phyloP scores from a whole-genome alignment of 108 stramenopile genomes.

The Chaetoceros muelleri region DNA sequence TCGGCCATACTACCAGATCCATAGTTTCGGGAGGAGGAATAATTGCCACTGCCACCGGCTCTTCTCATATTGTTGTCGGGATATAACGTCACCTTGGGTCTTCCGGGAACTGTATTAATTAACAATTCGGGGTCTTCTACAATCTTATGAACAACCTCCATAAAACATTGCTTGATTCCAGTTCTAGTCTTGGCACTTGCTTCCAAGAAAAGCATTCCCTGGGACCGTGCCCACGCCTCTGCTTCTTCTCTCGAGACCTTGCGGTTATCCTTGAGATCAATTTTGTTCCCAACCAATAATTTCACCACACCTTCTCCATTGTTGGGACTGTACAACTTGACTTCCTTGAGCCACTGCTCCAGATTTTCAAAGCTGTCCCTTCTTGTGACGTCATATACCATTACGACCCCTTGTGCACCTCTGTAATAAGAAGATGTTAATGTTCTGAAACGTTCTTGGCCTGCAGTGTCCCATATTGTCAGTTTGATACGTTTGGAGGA shows the following conservation, averaged over 20 bases:
- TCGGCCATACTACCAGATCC: no score
- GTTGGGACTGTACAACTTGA: constrained; percentile 88
- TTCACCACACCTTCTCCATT: constrained; percentile 95
- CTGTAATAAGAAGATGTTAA: constrained; percentile 96
- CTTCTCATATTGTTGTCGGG: no score
- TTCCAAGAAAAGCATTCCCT: constrained; percentile 95
- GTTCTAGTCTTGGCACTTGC: constrained; percentile 89
- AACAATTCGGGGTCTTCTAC: constrained; percentile 92
- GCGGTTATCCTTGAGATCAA: constrained; percentile 66
- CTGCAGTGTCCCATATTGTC: constrained; percentile 97
- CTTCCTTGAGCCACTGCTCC: constrained; percentile 96
- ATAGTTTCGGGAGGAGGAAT: no score
- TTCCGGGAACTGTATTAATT: constrained; percentile 83
- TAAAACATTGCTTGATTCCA: constrained; percentile 88
- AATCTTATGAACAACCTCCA: constrained; percentile 95
- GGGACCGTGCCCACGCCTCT: constrained; percentile 88
- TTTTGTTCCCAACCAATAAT: constrained; percentile 96
- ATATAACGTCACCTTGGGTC: constrained; percentile 41
- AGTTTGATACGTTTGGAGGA: constrained; percentile 86
- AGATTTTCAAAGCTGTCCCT: constrained; percentile 97
- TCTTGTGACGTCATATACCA: constrained; percentile 97
- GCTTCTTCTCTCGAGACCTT: constrained; percentile 75
- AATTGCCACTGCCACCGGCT: no score
- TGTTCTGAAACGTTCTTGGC: constrained; percentile 98
- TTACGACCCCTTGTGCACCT: constrained; percentile 98